Evolutionary conservation across 2,329 filamentous ascomycete species (phyloP).

Genomic region (Apiospora saccharicola): DNA sequence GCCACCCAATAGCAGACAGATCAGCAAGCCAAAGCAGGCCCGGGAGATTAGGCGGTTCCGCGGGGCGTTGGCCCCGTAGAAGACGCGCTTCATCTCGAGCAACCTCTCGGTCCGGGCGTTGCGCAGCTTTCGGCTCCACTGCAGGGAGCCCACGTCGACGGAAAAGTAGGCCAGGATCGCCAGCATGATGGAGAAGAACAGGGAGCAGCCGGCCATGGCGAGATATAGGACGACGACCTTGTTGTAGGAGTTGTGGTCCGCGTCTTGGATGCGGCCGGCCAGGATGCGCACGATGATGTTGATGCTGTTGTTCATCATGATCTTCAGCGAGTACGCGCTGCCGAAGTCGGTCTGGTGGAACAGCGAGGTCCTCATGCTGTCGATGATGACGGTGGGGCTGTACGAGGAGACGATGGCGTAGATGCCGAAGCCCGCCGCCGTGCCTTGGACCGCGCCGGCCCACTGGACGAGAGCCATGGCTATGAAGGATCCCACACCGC

Average conservation of each 20-base stretch:
- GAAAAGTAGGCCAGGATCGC: constrained; percentile 47
- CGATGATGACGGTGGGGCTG: constrained; percentile 66
- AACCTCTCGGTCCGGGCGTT: constrained; percentile 35
- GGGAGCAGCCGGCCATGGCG: constrained; percentile 56
- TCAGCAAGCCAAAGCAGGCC: constrained; percentile 51
- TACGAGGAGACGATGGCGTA: constrained; percentile 63
- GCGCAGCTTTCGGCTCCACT: constrained; percentile 65
- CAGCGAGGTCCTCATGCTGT: constrained; percentile 65
- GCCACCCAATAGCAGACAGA: constrained; percentile 57
- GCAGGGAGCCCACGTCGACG: constrained; percentile 56
- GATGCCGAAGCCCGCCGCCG: constrained; percentile 65
- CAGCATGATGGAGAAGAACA: constrained; percentile 52
- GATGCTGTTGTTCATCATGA: constrained; percentile 70
- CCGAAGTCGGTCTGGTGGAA: constrained; percentile 68
- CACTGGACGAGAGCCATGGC: constrained; percentile 64
- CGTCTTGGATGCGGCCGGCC: constrained; percentile 65
- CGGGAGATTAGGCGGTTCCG: constrained; percentile 52
- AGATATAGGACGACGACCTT: constrained; percentile 64
- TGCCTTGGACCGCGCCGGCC: constrained; percentile 56
- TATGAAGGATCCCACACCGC: constrained; percentile 57
- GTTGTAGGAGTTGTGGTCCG: constrained; percentile 62
- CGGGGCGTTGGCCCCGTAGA: constrained; percentile 45
- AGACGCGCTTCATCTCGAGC: constrained; percentile 50
- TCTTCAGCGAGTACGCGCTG: constrained; percentile 65
- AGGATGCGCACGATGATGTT: constrained; percentile 66